phyloP scores from a whole-genome alignment of 1,139 yeast species.

The Magnusiomyces ingens region DNA sequence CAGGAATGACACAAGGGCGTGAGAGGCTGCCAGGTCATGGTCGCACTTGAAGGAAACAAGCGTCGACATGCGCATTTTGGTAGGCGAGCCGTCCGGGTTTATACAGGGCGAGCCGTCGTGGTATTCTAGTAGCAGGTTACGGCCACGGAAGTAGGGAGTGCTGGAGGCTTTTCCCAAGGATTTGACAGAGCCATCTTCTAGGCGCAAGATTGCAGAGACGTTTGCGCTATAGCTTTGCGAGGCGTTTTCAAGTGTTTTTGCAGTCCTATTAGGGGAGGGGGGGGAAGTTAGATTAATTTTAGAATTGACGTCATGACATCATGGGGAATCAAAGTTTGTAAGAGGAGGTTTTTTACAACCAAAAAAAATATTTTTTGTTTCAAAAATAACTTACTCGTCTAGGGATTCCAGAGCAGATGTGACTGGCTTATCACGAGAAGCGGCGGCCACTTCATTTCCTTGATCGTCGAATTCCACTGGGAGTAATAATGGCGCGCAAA shows the following conservation, averaged over 20 bases:
- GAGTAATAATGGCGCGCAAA: conserved; percentile 51
- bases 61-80: conserved; percentile 51
- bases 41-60: conserved; percentile 74
- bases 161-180: conserved; percentile 55
- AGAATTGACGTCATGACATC: too few relatives aligned
- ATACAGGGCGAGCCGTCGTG: conserved; percentile 66
- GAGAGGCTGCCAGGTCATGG: conserved; percentile 46
- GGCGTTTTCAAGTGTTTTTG: too few relatives aligned
- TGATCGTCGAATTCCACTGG: conserved; percentile 27
- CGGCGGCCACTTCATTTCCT: conserved; percentile 15
- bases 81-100: conserved; percentile 36
- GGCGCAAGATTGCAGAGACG: conserved; percentile 65
- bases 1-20: conserved; percentile 63
- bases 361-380: too few relatives aligned
- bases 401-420: too few relatives aligned
- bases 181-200: conserved; percentile 42
- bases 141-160: conserved; percentile 61
- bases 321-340: too few relatives aligned
- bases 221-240: conserved; percentile 18
- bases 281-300: too few relatives aligned
- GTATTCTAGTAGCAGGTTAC: conserved; percentile 64
- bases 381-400: too few relatives aligned
- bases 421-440: too few relatives aligned
- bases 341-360: too few relatives aligned
- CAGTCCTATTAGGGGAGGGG: too few relatives aligned